Conservation (phyloP, 2,329 filamentous ascomycete species). For the Penicillium sp. region DNA sequence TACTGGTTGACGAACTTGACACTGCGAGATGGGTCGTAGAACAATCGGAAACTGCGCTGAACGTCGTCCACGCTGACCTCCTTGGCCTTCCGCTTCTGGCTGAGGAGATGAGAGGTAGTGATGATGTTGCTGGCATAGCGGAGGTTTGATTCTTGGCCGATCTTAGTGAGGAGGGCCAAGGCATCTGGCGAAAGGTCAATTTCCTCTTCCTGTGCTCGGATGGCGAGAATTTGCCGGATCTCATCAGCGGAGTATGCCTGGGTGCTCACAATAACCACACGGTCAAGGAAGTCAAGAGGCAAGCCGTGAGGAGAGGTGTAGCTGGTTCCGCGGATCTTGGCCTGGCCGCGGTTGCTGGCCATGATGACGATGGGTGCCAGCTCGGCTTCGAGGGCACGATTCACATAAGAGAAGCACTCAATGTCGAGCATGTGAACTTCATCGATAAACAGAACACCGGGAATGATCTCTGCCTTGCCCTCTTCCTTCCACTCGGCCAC, state of each 20-base stretch:
- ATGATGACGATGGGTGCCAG: constrained; percentile 97
- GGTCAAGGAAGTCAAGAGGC: constrained; percentile 92
- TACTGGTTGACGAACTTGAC: constrained; percentile 87
- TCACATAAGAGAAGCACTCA: constrained; percentile 98
- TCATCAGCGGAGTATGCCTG: constrained; percentile 79
- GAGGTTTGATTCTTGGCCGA: constrained; percentile 86
- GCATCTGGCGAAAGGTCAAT: constrained; percentile 88
- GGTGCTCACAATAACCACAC: constrained; percentile 94
- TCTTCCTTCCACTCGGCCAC: constrained; percentile 99
- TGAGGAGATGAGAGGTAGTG: constrained; percentile 84
- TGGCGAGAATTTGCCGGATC: constrained; percentile 86
- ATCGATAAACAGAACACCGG: constrained; percentile 95
- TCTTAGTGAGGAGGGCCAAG: constrained; percentile 89
- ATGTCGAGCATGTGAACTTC: constrained; percentile 99
- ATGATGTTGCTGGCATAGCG: constrained; percentile 98
- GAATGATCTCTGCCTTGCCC: constrained; percentile 96
- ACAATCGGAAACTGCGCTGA: constrained; percentile 87
- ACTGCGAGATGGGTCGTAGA: constrained; percentile 85
- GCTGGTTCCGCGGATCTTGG: constrained; percentile 87
- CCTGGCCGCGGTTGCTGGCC: constrained; percentile 93
- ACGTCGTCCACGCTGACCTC: constrained; percentile 85
- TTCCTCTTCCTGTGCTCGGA: constrained; percentile 93
- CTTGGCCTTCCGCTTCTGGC: constrained; percentile 79
- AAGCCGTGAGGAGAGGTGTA: constrained; percentile 92
- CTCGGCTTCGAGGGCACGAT: constrained; percentile 91